Evolutionary conservation across 768 basidiomycete genomes (phyloP).

Genomic region (Suillus brevipes): DNA sequence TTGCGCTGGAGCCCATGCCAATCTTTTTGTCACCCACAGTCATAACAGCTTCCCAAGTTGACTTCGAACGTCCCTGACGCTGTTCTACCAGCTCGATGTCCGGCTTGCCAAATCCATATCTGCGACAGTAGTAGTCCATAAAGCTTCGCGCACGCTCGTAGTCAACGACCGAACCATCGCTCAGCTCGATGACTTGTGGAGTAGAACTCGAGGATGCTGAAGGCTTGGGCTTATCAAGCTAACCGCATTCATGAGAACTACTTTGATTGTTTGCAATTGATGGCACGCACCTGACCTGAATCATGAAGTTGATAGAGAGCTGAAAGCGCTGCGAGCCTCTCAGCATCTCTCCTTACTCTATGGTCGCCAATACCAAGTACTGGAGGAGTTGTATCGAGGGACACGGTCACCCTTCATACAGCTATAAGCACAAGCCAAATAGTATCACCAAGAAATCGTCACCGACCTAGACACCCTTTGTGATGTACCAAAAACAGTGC

Average conservation of each 20-base stretch:
- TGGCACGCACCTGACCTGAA: slow-evolving; percentile 58
- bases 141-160: slow-evolving; percentile 81
- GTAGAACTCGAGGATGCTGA: slow-evolving; percentile 5
- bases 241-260: slow-evolving; percentile 9
- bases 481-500: slow-evolving; percentile 14
- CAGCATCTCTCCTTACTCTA: slow-evolving; percentile 58
- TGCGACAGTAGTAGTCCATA: slow-evolving; percentile 93
- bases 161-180: slow-evolving; percentile 61
- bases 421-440: slow-evolving; percentile 7
- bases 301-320: slow-evolving; percentile 70
- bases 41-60: slow-evolving; percentile 72
- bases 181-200: slow-evolving; percentile 39
- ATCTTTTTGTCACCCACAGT: slow-evolving; percentile 76
- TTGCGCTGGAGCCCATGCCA: slow-evolving; percentile 68
- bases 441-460: background rate
- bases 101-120: slow-evolving; percentile 72
- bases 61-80: slow-evolving; percentile 24
- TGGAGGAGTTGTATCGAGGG: slow-evolving; percentile 29
- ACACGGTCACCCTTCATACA: slow-evolving; percentile 23
- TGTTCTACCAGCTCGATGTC: slow-evolving; percentile 57
- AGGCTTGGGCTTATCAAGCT: slow-evolving; percentile 35
- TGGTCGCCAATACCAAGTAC: slow-evolving; percentile 67
- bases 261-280: background rate
- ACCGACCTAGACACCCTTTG: slow-evolving; percentile 7
- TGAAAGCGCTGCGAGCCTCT: slow-evolving; percentile 73